A percentile compares a stretch with the other conserved stretches of the same genome.
Conservation (phyloP, 179 eudicot genomes). For the Dionaea muscipula region DNA sequence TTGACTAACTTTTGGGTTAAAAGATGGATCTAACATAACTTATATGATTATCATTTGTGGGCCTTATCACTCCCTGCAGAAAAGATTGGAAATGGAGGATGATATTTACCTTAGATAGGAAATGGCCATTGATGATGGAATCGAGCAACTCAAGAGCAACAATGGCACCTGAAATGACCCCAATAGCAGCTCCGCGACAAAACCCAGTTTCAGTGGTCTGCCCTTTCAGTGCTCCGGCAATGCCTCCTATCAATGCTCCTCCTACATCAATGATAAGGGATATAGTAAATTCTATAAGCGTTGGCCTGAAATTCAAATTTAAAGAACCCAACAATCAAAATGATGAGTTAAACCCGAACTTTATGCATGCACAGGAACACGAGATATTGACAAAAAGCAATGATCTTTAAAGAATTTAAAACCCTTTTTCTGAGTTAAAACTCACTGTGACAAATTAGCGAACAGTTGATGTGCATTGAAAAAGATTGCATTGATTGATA, state of each 20-base stretch:
- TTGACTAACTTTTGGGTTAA: no score
- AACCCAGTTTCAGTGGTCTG: conserved; percentile 84
- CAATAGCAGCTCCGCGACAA: conserved; percentile 62
- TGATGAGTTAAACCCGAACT: neutral
- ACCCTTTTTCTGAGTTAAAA: neutral
- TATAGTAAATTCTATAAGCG: neutral
- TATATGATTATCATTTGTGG: no score
- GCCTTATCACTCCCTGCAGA: neutral
- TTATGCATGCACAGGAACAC: neutral
- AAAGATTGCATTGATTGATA: no score
- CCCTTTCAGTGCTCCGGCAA: conserved; percentile 79
- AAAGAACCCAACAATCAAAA: neutral
- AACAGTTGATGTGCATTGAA: neutral
- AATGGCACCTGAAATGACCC: conserved; percentile 63
- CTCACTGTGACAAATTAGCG: neutral
- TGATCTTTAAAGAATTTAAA: neutral
- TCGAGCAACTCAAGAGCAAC: conserved; percentile 66
- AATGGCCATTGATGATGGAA: conserved; percentile 44
- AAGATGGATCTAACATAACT: no score
- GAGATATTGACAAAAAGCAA: neutral
- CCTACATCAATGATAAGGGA: conserved; percentile 22
- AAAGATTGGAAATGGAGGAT: neutral
- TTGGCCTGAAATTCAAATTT: neutral
- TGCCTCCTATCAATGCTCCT: conserved; percentile 58
- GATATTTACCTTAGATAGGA: conserved; percentile 55